Percentiles rank a stretch among this genome's conserved stretches.
phyloP scores from a whole-genome alignment of 768 basidiomycete genomes.

The Tylopilus felleus region DNA sequence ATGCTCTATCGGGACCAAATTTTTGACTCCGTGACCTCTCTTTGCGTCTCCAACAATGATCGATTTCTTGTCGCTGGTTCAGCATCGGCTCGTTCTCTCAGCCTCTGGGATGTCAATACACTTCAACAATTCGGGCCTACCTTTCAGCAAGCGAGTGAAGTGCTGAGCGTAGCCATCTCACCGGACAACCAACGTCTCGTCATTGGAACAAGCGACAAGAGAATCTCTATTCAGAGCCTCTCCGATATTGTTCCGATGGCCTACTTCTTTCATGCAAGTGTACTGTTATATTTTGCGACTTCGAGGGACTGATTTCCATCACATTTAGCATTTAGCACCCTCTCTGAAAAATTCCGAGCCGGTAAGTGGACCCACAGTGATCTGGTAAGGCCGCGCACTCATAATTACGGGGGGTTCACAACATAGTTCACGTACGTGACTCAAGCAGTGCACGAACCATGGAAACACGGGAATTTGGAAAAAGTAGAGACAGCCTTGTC shows the following conservation, averaged over 20 bases:
- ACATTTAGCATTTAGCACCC: neutral
- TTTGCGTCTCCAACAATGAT: constrained; percentile 1
- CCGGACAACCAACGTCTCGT: constrained; percentile 2
- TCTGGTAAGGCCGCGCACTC: neutral
- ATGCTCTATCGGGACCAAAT: neutral
- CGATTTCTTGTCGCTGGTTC: constrained; percentile 9
- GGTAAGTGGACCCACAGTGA: neutral
- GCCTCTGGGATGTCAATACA: constrained; percentile 6
- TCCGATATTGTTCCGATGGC: neutral
- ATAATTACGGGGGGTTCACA: neutral
- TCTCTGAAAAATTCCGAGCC: neutral
- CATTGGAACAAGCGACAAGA: neutral
- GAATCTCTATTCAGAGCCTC: neutral
- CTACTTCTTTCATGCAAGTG: constrained; percentile 3
- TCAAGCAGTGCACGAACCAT: neutral
- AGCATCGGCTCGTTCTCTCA: neutral
- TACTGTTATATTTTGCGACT: no score
- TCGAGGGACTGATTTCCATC: neutral
- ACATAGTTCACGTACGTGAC: constrained; percentile 5
- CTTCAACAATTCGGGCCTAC: neutral
- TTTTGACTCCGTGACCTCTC: constrained; percentile 5
- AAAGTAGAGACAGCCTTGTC: constrained; percentile 2
- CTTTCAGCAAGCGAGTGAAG: neutral
- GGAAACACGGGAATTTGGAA: constrained; percentile 1
- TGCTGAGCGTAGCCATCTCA: neutral